Base-by-base conservation (phyloP, 2,329 filamentous ascomycete species). In the Curvularia spicifera region DNA sequence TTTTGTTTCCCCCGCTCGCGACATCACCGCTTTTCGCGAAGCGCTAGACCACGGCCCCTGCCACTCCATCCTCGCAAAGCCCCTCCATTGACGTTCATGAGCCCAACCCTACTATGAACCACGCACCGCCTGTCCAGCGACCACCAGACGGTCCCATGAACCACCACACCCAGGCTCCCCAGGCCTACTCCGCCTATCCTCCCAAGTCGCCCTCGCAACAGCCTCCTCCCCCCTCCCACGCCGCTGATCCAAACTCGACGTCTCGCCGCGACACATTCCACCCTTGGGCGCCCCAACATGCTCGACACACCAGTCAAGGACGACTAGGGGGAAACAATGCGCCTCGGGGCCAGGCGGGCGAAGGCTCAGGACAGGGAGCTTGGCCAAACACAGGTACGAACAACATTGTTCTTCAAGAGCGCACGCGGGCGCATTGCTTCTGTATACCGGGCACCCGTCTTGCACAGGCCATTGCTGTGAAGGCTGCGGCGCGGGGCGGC, bases 261-360 rank as follows among this genome's bases (percentile, higher is more conserved):
- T 71, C 77, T 48, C 78, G 75, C 56, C 78, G 78, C 72, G 80
- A 83, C 64, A 79, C 80, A 10, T 83, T 83, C 67, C 68, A 80
- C 39, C 77, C 79, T 5, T 68, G 72, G 13, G 50, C 61, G 20
- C 63, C 76, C 37, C 71, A 77, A 40, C 75, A 76, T 60, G 66
- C 35, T 47, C 75, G 80, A 52, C 71, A 74, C 66, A 76, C 70
- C 55, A 81, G 80, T 66, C 76, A 80, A 60, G 78, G 77, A 43
- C 52, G 69, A 48, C 66, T 68, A 51, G 71, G 64, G 29, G 66
- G 74, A 61, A 73, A 76, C 53, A 68, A 65, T 8, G 53, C 68
- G 51, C 63, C 68, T 29, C 64, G 70, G 35, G 59, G 55, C 45
- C 71, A 71, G 44, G 44, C 44, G 43, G 60, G 52, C 10, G 77